phyloP scores from a whole-genome alignment of 768 basidiomycete genomes.

The Suillus bovinus region DNA sequence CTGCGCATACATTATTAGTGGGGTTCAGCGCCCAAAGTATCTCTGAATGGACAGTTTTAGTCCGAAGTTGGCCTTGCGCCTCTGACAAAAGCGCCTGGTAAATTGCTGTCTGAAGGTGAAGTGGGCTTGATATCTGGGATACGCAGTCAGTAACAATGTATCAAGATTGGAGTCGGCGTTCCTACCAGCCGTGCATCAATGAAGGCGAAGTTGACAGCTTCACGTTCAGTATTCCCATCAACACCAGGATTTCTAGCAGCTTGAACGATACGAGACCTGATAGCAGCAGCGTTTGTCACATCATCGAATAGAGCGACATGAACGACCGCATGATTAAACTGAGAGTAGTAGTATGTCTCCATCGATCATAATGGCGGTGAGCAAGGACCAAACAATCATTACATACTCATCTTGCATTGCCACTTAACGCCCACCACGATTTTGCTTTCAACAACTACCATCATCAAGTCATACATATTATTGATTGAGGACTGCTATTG shows the following conservation, averaged over 20 bases:
- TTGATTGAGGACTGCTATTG: neutral
- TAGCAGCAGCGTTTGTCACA: slow-evolving; percentile 59
- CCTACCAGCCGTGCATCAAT: slow-evolving; percentile 82
- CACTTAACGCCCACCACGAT: neutral
- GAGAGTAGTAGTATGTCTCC: slow-evolving; percentile 57
- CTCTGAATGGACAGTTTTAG: slow-evolving; percentile 90
- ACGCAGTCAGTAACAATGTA: slow-evolving; percentile 11
- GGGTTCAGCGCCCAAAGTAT: slow-evolving; percentile 87
- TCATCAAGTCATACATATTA: neutral
- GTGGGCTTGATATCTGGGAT: slow-evolving; percentile 71
- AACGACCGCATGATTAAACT: slow-evolving; percentile 47
- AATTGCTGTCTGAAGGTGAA: slow-evolving; percentile 84
- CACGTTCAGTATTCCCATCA: slow-evolving; percentile 67
- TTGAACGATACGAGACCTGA: slow-evolving; percentile 67
- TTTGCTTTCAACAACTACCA: neutral
- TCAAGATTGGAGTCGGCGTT: slow-evolving; percentile 16
- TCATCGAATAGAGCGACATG: slow-evolving; percentile 67
- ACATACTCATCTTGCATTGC: neutral
- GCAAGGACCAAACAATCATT: neutral
- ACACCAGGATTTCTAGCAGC: slow-evolving; percentile 62
- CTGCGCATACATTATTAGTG: slow-evolving; percentile 69
- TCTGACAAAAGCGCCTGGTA: slow-evolving; percentile 78
- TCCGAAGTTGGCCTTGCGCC: slow-evolving; percentile 59
- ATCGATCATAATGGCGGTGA: slow-evolving; percentile 32
- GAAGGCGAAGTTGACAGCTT: slow-evolving; percentile 88